Percentiles rank a stretch among this genome's conserved stretches.
Conservation (phyloP, 2,329 filamentous ascomycete species). For the Penicillium italicum region DNA sequence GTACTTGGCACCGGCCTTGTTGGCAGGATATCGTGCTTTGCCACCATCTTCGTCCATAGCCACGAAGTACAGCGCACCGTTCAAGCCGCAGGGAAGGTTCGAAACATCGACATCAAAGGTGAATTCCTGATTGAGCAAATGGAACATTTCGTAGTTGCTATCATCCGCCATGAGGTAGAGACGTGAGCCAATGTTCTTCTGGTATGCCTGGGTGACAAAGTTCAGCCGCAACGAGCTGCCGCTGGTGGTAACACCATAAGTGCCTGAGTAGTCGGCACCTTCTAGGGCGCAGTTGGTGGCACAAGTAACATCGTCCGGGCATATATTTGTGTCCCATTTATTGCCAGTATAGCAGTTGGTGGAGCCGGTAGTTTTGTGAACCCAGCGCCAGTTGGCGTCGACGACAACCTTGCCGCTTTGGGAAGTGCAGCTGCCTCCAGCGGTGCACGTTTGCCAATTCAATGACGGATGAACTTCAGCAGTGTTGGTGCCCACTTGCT, state of each 20-base stretch:
- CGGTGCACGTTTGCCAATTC: slow-evolving; percentile 53
- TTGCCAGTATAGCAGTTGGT: slow-evolving; percentile 58
- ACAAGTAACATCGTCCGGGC: slow-evolving; percentile 49
- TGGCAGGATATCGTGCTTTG: slow-evolving; percentile 46
- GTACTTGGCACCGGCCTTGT: slow-evolving; percentile 56
- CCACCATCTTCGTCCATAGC: slow-evolving; percentile 61
- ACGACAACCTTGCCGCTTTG: slow-evolving; percentile 44
- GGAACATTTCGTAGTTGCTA: slow-evolving; percentile 61
- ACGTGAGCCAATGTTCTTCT: slow-evolving; percentile 48
- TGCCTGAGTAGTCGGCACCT: slow-evolving; percentile 52
- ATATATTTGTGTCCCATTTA: slow-evolving; percentile 47
- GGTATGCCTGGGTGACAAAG: slow-evolving; percentile 41
- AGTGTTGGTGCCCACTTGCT: slow-evolving; percentile 32
- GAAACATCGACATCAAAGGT: slow-evolving; percentile 70
- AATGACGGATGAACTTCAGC: slow-evolving; percentile 49
- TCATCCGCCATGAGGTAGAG: slow-evolving; percentile 62
- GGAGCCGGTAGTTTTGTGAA: slow-evolving; percentile 46
- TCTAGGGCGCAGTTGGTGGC: slow-evolving; percentile 56
- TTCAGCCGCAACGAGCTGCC: slow-evolving; percentile 49
- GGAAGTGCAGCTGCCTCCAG: slow-evolving; percentile 50
- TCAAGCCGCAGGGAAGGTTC: slow-evolving; percentile 64
- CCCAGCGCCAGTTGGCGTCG: slow-evolving; percentile 54
- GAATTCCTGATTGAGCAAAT: slow-evolving; percentile 63
- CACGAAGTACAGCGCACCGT: slow-evolving; percentile 65
- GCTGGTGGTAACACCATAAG: slow-evolving; percentile 51